phyloP scores from a whole-genome alignment of 2,329 filamentous ascomycete species.

The Phoma herbarum region DNA sequence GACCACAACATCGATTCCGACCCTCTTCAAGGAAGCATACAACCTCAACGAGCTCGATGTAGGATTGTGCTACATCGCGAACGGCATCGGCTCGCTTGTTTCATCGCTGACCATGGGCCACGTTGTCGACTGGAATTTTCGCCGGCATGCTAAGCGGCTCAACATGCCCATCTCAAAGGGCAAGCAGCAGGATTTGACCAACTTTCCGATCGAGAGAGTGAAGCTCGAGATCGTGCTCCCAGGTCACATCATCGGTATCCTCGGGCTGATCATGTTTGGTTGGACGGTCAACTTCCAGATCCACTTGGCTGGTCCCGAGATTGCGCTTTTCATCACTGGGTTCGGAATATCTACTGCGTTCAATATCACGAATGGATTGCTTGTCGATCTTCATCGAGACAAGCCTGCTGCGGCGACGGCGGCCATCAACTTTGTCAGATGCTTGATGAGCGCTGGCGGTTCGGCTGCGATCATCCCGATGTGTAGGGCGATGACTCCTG shows the following conservation, averaged over 20 bases:
- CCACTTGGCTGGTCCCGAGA: constrained; percentile 53
- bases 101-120: constrained; percentile 43
- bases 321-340: constrained; percentile 64
- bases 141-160: constrained; percentile 68
- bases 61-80: constrained; percentile 45
- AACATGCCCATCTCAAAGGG: constrained; percentile 69
- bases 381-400: constrained; percentile 55
- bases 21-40: constrained; percentile 41
- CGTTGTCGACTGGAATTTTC: constrained; percentile 76
- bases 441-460: constrained; percentile 49
- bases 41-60: constrained; percentile 41
- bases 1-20: constrained; percentile 37
- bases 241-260: constrained; percentile 44
- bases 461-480: constrained; percentile 53
- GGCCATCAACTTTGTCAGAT: constrained; percentile 49
- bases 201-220: constrained; percentile 61
- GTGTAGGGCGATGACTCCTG: constrained; percentile 54
- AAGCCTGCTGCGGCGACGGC: constrained; percentile 54
- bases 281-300: constrained; percentile 53
- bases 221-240: constrained; percentile 54
- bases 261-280: constrained; percentile 52
- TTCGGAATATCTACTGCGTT: constrained; percentile 63
- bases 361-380: constrained; percentile 56
- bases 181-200: constrained; percentile 61
- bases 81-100: constrained; percentile 38